phyloP scores from a whole-genome alignment of 2,329 filamentous ascomycete genomes.

The Trichoderma asperellum region DNA sequence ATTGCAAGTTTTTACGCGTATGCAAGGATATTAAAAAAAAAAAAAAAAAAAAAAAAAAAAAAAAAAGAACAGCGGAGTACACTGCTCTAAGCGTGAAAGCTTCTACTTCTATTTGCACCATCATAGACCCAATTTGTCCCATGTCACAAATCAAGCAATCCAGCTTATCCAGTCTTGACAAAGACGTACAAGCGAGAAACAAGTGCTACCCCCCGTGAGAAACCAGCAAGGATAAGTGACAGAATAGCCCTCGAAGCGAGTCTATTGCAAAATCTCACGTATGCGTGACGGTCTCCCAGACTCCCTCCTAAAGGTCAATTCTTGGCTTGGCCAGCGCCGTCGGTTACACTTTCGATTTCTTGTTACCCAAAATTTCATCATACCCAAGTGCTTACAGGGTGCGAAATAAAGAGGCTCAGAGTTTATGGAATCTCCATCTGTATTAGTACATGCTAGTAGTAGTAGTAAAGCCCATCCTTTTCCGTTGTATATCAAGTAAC shows the following conservation, averaged over 20 bases:
- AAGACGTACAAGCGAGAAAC: neutral
- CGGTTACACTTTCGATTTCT: neutral
- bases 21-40: neutral
- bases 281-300: neutral
- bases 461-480: neutral
- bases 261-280: constrained; percentile 10
- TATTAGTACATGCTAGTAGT: constrained; percentile 10
- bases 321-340: neutral
- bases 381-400: constrained; percentile 14
- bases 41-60: neutral
- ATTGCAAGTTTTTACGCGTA: neutral
- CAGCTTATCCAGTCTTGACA: neutral
- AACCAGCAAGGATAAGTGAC: neutral
- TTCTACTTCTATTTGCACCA: neutral
- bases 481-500: neutral
- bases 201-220: neutral
- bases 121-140: neutral
- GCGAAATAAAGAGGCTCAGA: neutral
- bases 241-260: neutral
- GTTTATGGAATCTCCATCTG: neutral
- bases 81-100: neutral
- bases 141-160: neutral
- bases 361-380: constrained; percentile 3
- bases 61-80: too few species aligned
- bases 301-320: neutral